phyloP scores from a whole-genome alignment of 345 rosid species.

The Pelargonium nanum region DNA sequence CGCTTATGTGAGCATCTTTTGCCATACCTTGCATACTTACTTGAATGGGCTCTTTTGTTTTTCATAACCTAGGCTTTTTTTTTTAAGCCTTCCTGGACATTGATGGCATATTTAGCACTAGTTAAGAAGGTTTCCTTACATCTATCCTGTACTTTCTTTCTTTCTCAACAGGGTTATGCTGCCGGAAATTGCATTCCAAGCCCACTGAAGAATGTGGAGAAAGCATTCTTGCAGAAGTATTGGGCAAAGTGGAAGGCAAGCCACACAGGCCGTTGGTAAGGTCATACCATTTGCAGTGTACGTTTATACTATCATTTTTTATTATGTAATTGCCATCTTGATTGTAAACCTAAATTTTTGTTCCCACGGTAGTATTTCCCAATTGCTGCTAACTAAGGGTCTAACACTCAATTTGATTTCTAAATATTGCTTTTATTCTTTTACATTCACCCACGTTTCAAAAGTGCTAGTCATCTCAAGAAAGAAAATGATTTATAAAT shows the following conservation, averaged over 20 bases:
- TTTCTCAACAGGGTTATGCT: conserved; percentile 64
- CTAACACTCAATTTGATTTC: too few species aligned
- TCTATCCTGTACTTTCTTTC: conserved; percentile 3
- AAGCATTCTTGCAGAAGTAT: conserved; percentile 62
- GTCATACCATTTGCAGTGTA: background rate
- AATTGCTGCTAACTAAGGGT: too few species aligned
- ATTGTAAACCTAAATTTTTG: background rate
- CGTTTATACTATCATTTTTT: background rate
- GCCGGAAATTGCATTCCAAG: conserved; percentile 90
- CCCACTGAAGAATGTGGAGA: conserved; percentile 82
- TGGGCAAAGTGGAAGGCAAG: conserved; percentile 91
- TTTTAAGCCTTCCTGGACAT: background rate
- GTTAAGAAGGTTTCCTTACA: background rate
- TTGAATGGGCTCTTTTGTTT: background rate
- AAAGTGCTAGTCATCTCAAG: too few species aligned
- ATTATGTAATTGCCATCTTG: background rate
- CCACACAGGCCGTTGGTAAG: conserved; percentile 73
- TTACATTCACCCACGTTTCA: too few species aligned
- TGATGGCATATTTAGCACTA: background rate
- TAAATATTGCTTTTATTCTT: too few species aligned
- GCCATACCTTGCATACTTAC: background rate
- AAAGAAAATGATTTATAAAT: too few species aligned
- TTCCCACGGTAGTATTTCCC: too few species aligned
- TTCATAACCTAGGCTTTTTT: background rate
- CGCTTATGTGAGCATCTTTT: conserved; percentile 5